A percentile compares a stretch with the other conserved stretches of the same genome.
These are phyloP conservation scores for Aspergillus sp. DNA, from an alignment of 2,329 filamentous ascomycete species.

Conservation along the genomic window DNA sequence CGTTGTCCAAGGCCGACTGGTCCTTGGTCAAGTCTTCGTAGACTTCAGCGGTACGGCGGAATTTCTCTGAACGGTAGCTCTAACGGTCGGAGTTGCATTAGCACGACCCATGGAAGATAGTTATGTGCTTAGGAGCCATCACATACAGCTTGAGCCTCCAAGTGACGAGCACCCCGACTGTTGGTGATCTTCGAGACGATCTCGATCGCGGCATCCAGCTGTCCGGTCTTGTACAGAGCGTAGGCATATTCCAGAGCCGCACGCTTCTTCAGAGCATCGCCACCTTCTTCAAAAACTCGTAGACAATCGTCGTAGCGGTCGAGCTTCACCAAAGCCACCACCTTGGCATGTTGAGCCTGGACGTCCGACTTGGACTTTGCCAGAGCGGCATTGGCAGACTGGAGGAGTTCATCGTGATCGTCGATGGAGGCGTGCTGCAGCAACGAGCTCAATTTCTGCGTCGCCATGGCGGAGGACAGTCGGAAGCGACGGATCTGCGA, in stretches of 20 bases:
- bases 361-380: conserved; percentile 58
- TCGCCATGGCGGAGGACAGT: conserved; percentile 35
- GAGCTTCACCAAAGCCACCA: conserved; percentile 61
- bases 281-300: conserved; percentile 54
- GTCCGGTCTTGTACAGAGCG: conserved; percentile 61
- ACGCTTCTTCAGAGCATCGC: conserved; percentile 54
- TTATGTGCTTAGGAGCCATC: not conserved
- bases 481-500: not conserved
- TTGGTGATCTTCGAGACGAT: conserved; percentile 45
- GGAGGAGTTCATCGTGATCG: conserved; percentile 62
- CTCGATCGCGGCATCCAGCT: conserved; percentile 54
- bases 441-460: conserved; percentile 53
- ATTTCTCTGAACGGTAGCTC: conserved; percentile 61
- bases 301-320: conserved; percentile 64
- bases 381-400: conserved; percentile 57
- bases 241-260: conserved; percentile 63
- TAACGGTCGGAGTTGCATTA: conserved; percentile 8
- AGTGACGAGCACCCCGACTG: conserved; percentile 56
- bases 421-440: conserved; percentile 59
- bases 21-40: conserved; percentile 53
- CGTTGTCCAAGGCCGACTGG: conserved; percentile 41
- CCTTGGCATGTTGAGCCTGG: conserved; percentile 59
- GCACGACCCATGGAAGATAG: not conserved
- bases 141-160: conserved; percentile 61
- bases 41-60: conserved; percentile 53